Evolutionary conservation across 108 stramenopile genomes (phyloP).

Genomic region (Skeletonema grethae): DNA sequence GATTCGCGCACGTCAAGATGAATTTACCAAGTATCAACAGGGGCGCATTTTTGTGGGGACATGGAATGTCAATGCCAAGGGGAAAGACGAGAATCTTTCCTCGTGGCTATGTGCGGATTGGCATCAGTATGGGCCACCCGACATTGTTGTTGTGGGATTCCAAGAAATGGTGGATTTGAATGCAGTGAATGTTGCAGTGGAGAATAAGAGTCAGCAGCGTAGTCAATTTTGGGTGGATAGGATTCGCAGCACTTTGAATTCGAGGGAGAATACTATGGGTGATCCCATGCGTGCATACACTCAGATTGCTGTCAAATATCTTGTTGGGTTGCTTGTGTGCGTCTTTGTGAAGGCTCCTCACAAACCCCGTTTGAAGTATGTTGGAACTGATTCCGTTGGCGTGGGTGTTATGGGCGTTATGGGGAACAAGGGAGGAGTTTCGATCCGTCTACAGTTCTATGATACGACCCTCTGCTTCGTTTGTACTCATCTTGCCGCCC

Average conservation of each 20-base stretch:
- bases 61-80: slow-evolving; percentile 99
- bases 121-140: slow-evolving; percentile 68
- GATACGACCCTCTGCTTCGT: slow-evolving; percentile 95
- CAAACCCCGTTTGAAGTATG: slow-evolving; percentile 64
- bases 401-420: slow-evolving; percentile 99
- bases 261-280: slow-evolving; percentile 47
- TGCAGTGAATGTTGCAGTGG: slow-evolving; percentile 97
- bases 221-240: slow-evolving; percentile 88
- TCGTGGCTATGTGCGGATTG: slow-evolving; percentile 89
- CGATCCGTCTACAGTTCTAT: slow-evolving; percentile 86
- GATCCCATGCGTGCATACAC: slow-evolving; percentile 70
- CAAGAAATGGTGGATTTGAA: slow-evolving; percentile 99
- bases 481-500: slow-evolving; percentile 95
- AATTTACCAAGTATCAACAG: slow-evolving; percentile 87
- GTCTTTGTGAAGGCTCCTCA: slow-evolving; percentile 89
- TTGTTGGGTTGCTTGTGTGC: slow-evolving; percentile 94
- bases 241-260: slow-evolving; percentile 77
- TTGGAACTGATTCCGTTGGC: slow-evolving; percentile 77
- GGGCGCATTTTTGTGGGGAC: slow-evolving; percentile 91
- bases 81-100: slow-evolving; percentile 81
- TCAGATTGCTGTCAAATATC: slow-evolving; percentile 65
- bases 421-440: slow-evolving; percentile 99
- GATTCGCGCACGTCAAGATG: slow-evolving; percentile 74
- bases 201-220: slow-evolving; percentile 90
- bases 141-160: slow-evolving; percentile 93